Evolutionary conservation across 805 yeast species (phyloP).

Genomic region (Saturnispora galanensis): DNA sequence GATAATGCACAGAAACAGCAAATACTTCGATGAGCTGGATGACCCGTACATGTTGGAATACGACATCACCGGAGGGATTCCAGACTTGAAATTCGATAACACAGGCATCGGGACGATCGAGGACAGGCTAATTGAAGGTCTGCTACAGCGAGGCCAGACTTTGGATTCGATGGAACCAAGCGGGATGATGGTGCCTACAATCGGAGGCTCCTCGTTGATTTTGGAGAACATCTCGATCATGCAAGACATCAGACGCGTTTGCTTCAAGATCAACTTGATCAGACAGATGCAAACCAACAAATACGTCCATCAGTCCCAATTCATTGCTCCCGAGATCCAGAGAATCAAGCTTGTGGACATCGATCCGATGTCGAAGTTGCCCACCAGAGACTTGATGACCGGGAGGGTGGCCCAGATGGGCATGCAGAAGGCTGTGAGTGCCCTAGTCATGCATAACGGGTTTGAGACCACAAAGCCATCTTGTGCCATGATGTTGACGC

Average conservation of each 20-base stretch:
- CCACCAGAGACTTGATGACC: slow-evolving; percentile 53
- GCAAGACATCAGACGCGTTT: slow-evolving; percentile 80
- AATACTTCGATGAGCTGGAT: slow-evolving; percentile 41
- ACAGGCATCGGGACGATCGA: slow-evolving; percentile 36
- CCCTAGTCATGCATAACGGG: slow-evolving; percentile 83
- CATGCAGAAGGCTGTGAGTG: slow-evolving; percentile 60
- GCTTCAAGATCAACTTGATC: slow-evolving; percentile 80
- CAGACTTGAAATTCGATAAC: slow-evolving; percentile 50
- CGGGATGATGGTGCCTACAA: slow-evolving; percentile 31
- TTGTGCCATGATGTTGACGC: slow-evolving; percentile 73
- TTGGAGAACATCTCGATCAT: slow-evolving; percentile 63
- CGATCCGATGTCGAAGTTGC: slow-evolving; percentile 71
- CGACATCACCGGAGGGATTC: slow-evolving; percentile 73
- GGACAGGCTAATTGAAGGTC: slow-evolving; percentile 32
- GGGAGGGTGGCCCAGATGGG: slow-evolving; percentile 56
- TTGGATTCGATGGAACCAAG: slow-evolving; percentile 31
- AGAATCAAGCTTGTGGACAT: slow-evolving; percentile 53
- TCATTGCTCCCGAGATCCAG: slow-evolving; percentile 59
- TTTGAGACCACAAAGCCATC: slow-evolving; percentile 73
- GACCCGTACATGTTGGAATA: slow-evolving; percentile 71
- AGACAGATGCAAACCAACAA: slow-evolving; percentile 85
- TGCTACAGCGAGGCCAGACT: slow-evolving; percentile 22
- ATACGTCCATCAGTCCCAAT: slow-evolving; percentile 62
- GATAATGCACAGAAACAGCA: slow-evolving; percentile 27
- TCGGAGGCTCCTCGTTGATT: slow-evolving; percentile 54